A percentile compares a stretch with the other conserved stretches of the same genome.
Evolutionary conservation across 1,284 basidiomycete genomes (phyloP).

Genomic region (Inonotus hispidus): DNA sequence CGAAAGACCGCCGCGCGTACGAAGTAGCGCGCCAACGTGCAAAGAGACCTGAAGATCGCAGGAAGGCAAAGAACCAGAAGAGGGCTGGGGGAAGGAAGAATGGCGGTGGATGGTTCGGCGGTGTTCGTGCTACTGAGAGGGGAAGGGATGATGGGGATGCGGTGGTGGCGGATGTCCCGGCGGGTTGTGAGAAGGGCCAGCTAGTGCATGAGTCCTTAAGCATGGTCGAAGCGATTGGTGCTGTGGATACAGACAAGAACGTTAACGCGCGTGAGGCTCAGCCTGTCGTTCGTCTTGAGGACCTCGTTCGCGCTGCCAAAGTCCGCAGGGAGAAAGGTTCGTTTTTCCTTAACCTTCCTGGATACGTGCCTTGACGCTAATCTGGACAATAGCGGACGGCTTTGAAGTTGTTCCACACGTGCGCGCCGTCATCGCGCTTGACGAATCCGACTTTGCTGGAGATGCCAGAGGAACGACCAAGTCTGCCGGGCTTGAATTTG

Average conservation of each 20-base stretch:
- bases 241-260: not conserved
- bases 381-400: constrained; percentile 7
- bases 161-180: not conserved
- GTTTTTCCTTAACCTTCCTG: not conserved
- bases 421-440: constrained; percentile 14
- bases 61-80: constrained; percentile 14
- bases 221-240: not conserved
- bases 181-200: not conserved
- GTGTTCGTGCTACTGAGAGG: not conserved
- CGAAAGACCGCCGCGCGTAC: constrained; percentile 13
- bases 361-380: not conserved
- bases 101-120: not conserved
- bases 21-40: constrained; percentile 12
- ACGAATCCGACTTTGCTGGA: constrained; percentile 10
- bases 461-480: not conserved
- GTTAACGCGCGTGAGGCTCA: not conserved
- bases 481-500: not conserved
- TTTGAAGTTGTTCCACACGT: constrained; percentile 15
- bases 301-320: constrained; percentile 12
- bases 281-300: constrained; percentile 4
- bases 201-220: not conserved
- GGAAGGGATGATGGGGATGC: not conserved
- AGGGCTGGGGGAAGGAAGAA: not conserved
- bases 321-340: constrained; percentile 15
- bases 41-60: constrained; percentile 10